These are phyloP conservation scores for Phytopythium helicoides DNA, from an alignment of 352 stramenopile genomes.

Conservation along the genomic window DNA sequence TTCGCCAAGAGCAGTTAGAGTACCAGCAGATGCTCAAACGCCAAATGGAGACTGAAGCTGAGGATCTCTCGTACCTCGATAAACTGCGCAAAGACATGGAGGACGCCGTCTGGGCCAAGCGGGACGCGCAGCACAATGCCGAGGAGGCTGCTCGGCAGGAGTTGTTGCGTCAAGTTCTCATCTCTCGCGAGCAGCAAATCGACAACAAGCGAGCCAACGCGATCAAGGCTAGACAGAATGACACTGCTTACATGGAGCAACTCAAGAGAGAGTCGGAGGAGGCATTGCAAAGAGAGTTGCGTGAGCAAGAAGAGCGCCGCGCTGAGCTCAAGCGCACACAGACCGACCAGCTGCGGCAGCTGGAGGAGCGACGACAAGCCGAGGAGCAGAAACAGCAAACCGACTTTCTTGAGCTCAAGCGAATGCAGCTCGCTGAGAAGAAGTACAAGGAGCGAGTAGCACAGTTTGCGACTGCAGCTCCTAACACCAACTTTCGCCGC, in stretches of 20 bases:
- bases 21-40: conserved; percentile 71
- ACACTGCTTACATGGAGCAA: conserved; percentile 59
- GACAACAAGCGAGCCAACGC: conserved; percentile 41
- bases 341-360: conserved; percentile 54
- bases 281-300: conserved; percentile 71
- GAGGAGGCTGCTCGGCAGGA: conserved; percentile 74
- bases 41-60: conserved; percentile 73
- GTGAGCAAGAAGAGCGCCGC: conserved; percentile 66
- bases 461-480: conserved; percentile 46
- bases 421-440: conserved; percentile 73
- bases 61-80: conserved; percentile 64
- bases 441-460: conserved; percentile 68
- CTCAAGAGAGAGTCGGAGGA: conserved; percentile 70
- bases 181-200: conserved; percentile 53
- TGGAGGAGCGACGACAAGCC: conserved; percentile 42
- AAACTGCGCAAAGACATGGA: conserved; percentile 83
- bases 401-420: conserved; percentile 76
- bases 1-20: conserved; percentile 68
- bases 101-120: conserved; percentile 71
- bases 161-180: conserved; percentile 65
- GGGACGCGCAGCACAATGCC: conserved; percentile 63
- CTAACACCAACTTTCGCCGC: conserved; percentile 55
- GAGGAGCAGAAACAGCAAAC: conserved; percentile 63
- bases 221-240: conserved; percentile 37
- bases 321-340: conserved; percentile 68